Evolutionary conservation across 345 rosid genomes (phyloP), one percentile per base, ranked within the genome.

Genomic region (Hypericum perforatum): DNA sequence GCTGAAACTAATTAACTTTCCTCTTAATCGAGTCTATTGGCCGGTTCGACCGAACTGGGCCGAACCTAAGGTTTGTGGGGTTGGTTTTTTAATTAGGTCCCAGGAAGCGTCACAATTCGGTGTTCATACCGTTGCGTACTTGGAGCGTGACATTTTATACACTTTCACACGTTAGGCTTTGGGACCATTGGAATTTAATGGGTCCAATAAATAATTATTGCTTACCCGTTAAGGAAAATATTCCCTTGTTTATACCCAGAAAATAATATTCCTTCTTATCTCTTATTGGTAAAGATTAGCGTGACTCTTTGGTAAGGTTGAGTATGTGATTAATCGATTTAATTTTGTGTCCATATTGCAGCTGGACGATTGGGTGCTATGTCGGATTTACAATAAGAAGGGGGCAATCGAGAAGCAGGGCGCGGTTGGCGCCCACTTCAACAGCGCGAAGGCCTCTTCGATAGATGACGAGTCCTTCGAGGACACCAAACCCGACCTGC

Each of bases 281-380:
- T 11, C 6, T 15, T 38, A 6, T 6, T 11, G 48, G 41, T 41
- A 14, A 3, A 9, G 40, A 49, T 12, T 12, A 7, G 6, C 7
- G 10, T 11, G 6, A 15, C 6, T 43, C 2, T 63, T 22, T 22
- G 32, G 32, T 22, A 22, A 1, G 32, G 32, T 22, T 22, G 32
- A 22, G 32, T 22, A 4, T 22, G 4, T 13, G 39, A 44, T 44
- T 32, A 36, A 58, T 29, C 7, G 0, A 6, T 49, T 51, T 29
- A 48, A 37, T 37, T 1, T 11, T 22, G 8, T 61, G 39, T 44
- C 0, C 16, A 6, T 46, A 37, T 41, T 65, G 47, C 95, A 91
- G 98, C 73, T 91, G 38, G 97, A 90, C 47, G 97, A 90, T 77
- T 90, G 97, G 97, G 97, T 90, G 48, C 60, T 90, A 42, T 91